Percentiles rank a stretch among this genome's conserved stretches.
Conservation (phyloP, 1,139 yeast species). For the Candida smagusa region DNA sequence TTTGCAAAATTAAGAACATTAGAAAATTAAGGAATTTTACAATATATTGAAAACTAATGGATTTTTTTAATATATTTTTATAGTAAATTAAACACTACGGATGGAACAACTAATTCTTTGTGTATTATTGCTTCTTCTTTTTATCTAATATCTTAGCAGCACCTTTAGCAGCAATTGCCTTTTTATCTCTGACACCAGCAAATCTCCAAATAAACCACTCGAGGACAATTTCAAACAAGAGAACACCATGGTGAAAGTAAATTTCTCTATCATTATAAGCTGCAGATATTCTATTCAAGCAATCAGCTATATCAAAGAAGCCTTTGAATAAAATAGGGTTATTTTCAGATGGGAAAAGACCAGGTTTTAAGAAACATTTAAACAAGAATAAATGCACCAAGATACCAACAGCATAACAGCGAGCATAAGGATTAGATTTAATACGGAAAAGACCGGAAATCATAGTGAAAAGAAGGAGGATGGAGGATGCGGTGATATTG, state of each 20-base stretch:
- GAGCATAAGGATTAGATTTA: slow-evolving; percentile 2
- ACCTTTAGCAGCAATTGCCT: no score
- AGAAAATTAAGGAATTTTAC: no score
- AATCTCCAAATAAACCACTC: slow-evolving; percentile 14
- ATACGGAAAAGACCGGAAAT: slow-evolving; percentile 2
- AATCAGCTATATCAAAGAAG: slow-evolving; percentile 11
- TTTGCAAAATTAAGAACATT: no score
- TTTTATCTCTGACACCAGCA: neutral
- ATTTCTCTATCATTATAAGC: slow-evolving; percentile 2
- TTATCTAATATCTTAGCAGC: no score
- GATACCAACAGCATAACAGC: slow-evolving; percentile 7
- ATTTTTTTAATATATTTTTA: no score
- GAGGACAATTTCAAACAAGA: slow-evolving; percentile 9
- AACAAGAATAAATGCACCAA: slow-evolving; percentile 11
- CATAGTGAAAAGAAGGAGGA: slow-evolving; percentile 3
- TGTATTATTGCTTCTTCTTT: no score
- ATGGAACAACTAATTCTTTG: no score
- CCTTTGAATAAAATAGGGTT: slow-evolving; percentile 10
- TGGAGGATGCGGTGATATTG: slow-evolving; percentile 5
- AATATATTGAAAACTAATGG: no score
- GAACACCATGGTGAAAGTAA: slow-evolving; percentile 4
- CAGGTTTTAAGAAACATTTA: slow-evolving; percentile 8
- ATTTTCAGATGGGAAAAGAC: slow-evolving; percentile 5
- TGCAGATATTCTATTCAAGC: slow-evolving; percentile 7
- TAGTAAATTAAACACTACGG: no score